These are phyloP conservation scores for Myxozyma vanderwaltii DNA, from an alignment of 805 yeast genomes.

Conservation along the genomic window DNA sequence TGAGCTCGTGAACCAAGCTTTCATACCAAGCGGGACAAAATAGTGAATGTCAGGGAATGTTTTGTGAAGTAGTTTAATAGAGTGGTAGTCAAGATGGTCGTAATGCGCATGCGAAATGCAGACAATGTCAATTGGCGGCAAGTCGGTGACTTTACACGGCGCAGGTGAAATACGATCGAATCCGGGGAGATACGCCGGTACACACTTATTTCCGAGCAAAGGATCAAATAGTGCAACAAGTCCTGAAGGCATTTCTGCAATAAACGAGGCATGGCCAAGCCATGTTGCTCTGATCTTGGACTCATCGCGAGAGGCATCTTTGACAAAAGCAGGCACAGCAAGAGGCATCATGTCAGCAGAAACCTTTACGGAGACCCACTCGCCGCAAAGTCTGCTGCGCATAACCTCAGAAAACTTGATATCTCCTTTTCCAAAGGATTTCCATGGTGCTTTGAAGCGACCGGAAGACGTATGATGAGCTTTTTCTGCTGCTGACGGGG, in stretches of 20 bases:
- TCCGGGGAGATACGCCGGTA: conserved; percentile 47
- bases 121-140: conserved; percentile 69
- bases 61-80: conserved; percentile 12
- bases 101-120: conserved; percentile 83
- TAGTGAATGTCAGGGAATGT: conserved; percentile 15
- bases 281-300: conserved; percentile 24
- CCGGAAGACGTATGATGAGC: conserved; percentile 11
- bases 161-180: conserved; percentile 79
- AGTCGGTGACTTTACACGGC: conserved; percentile 65
- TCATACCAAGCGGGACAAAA: conserved; percentile 78
- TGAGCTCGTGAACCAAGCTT: conserved; percentile 54
- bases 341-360: conserved; percentile 23
- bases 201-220: conserved; percentile 19
- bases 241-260: conserved; percentile 27
- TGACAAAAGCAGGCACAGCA: conserved; percentile 9
- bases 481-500: conserved; percentile 12
- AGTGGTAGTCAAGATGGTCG: conserved; percentile 24
- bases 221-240: conserved; percentile 24
- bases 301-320: background rate
- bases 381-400: conserved; percentile 7
- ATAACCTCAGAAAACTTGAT: conserved; percentile 3
- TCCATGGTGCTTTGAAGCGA: conserved; percentile 23
- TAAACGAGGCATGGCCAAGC: conserved; percentile 30
- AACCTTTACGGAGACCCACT: conserved; percentile 14
- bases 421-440: conserved; percentile 17